Percentiles rank a stretch among this genome's conserved stretches.
These are phyloP conservation scores for Colletotrichum orchidophilum DNA, from an alignment of 2,329 filamentous ascomycete genomes.

Conservation along the genomic window DNA sequence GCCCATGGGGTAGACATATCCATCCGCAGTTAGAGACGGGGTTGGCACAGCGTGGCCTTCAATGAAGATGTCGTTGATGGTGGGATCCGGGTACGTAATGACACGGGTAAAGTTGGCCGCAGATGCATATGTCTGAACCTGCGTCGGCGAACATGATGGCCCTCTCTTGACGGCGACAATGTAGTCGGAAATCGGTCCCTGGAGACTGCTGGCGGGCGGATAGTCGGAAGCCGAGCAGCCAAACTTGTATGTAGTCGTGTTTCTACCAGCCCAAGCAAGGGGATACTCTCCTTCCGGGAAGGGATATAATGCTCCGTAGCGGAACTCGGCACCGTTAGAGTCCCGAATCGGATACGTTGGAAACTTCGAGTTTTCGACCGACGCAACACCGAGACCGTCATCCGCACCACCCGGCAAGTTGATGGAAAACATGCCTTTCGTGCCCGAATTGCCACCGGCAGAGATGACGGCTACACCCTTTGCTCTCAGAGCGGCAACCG, in stretches of 20 bases:
- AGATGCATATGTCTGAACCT: slow-evolving; percentile 7
- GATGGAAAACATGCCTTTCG: slow-evolving; percentile 57
- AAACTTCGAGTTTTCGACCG: slow-evolving; percentile 55
- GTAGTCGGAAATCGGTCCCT: not conserved
- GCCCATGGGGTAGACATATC: slow-evolving; percentile 22
- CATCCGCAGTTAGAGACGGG: slow-evolving; percentile 13
- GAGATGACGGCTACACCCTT: slow-evolving; percentile 62
- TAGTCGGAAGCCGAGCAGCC: slow-evolving; percentile 21
- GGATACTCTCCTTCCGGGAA: slow-evolving; percentile 21
- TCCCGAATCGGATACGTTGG: slow-evolving; percentile 14
- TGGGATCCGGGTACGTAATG: slow-evolving; percentile 28
- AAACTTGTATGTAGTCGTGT: not conserved
- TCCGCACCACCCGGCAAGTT: slow-evolving; percentile 58
- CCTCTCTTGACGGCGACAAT: slow-evolving; percentile 11
- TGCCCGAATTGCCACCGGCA: slow-evolving; percentile 61
- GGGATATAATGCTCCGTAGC: slow-evolving; percentile 25
- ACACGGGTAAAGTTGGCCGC: slow-evolving; percentile 23
- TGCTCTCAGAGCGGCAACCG: slow-evolving; percentile 60
- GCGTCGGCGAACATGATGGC: slow-evolving; percentile 3
- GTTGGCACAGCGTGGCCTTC: slow-evolving; percentile 20
- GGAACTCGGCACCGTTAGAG: slow-evolving; percentile 9
- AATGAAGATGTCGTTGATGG: slow-evolving; percentile 18
- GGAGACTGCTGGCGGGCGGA: not conserved
- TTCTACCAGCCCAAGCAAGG: slow-evolving; percentile 1
- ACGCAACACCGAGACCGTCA: slow-evolving; percentile 57